Evolutionary conservation across 495 filamentous ascomycete genomes (phyloP).

Genomic region (Aspergillus saccharolyticus): DNA sequence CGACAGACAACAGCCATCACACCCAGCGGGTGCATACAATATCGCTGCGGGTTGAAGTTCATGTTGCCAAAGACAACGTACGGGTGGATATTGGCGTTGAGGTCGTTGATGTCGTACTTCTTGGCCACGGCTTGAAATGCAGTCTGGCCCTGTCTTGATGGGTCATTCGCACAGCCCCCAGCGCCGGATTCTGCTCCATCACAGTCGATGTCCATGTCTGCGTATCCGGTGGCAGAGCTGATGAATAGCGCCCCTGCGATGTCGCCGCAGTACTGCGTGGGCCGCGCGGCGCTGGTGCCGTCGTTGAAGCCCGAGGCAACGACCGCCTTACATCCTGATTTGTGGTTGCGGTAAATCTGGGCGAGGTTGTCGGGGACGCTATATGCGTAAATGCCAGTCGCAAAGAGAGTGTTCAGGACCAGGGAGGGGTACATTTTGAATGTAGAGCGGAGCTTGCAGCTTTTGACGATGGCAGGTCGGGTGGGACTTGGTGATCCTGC

Average conservation of each 20-base stretch:
- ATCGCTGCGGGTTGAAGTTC: slow-evolving; percentile 47
- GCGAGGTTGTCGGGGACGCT: slow-evolving; percentile 26
- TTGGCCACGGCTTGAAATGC: slow-evolving; percentile 47
- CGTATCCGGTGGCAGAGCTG: slow-evolving; percentile 19
- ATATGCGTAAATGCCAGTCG: slow-evolving; percentile 12
- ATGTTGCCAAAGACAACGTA: slow-evolving; percentile 65
- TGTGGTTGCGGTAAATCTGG: slow-evolving; percentile 27
- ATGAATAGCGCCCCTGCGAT: slow-evolving; percentile 28
- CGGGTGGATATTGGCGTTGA: slow-evolving; percentile 57
- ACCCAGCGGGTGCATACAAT: slow-evolving; percentile 55
- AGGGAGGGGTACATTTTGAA: neutral
- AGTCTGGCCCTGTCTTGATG: slow-evolving; percentile 49
- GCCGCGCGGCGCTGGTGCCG: slow-evolving; percentile 12
- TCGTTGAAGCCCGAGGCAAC: slow-evolving; percentile 26
- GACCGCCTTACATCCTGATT: slow-evolving; percentile 22
- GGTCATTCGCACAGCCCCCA: slow-evolving; percentile 48
- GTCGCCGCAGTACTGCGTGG: slow-evolving; percentile 27
- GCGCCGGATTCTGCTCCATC: slow-evolving; percentile 50
- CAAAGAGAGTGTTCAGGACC: neutral
- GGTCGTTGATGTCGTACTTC: slow-evolving; percentile 45
- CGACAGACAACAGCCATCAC: slow-evolving; percentile 61
- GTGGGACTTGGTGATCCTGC: too few relatives aligned
- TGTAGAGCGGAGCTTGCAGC: too few relatives aligned
- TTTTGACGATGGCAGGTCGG: too few relatives aligned
- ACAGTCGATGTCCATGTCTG: slow-evolving; percentile 63